These are phyloP conservation scores for Salix viminalis DNA, from an alignment of 345 rosid genomes.

Conservation along the genomic window DNA sequence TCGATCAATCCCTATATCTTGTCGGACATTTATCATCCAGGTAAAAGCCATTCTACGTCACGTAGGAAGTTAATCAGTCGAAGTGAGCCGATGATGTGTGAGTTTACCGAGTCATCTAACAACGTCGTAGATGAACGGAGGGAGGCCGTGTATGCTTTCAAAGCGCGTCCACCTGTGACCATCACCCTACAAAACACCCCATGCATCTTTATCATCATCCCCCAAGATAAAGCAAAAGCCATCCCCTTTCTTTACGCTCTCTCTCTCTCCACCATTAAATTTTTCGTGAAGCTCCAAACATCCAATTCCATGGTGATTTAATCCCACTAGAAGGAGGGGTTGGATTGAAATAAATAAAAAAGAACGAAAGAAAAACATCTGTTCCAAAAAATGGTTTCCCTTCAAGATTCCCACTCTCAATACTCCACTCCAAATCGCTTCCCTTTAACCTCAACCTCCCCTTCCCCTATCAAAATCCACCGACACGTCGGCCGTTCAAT, in stretches of 20 bases:
- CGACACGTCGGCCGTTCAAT: slow-evolving; percentile 79
- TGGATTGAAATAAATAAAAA: neutral
- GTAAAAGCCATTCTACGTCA: no score
- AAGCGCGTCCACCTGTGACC: neutral
- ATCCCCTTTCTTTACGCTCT: neutral
- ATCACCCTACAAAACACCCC: neutral
- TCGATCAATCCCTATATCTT: no score
- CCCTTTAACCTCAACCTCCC: slow-evolving; percentile 41
- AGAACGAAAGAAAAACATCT: no score
- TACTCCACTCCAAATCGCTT: slow-evolving; percentile 48
- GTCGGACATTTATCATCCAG: no score
- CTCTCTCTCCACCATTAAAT: slow-evolving; percentile 18
- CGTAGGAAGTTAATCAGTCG: no score
- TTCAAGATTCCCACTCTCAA: slow-evolving; percentile 55
- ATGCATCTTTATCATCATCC: slow-evolving; percentile 26
- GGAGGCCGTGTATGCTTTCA: no score
- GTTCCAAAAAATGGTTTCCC: slow-evolving; percentile 51
- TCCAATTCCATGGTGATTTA: neutral
- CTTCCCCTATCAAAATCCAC: slow-evolving; percentile 39
- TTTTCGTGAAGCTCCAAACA: neutral
- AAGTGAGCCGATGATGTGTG: no score
- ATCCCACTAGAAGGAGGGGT: neutral
- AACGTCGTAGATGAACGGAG: no score
- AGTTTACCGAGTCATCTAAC: no score
- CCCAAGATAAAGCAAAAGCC: slow-evolving; percentile 2